Evolutionary conservation across 164 flowering plant species (phyloP), one percentile per base, ranked within the genome.

Genomic region (Buxus sempervirens): DNA sequence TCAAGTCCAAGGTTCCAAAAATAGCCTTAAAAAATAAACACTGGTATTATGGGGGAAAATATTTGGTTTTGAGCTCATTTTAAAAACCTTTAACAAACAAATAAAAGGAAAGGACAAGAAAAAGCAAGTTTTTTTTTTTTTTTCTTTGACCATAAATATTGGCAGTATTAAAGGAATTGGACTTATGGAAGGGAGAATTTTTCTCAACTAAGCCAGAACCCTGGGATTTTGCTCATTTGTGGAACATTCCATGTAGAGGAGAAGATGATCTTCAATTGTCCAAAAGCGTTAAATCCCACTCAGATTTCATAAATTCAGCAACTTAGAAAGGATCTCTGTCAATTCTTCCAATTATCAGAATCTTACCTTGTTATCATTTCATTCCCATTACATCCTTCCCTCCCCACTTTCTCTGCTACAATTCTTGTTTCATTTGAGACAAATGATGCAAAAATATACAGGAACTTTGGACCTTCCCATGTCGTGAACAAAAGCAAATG

Each of bases 281-380:
- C 69, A 64, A 65, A 63, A 76, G 67, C 84, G 80, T 75, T 79
- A 80, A 80, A 72, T 72, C 71, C 73, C 73, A 70, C 77, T 79
- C 72, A 68, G 60, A 62, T 56, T 72, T 73, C 76, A 65, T 73
- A 70, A 73, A 54, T 62, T 68, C 80, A 73, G 65, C 81, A 60
- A 75, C 74, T 72, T 55, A 23, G 38, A 32, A 61, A 48, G 68
- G 59, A 49, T 64, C 65, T 68, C 49, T 53, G 58, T 70, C 58
- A 61, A 26, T 62, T 24, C 66, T 53, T 63, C 63, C 66, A 65
- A 78, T 77, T 45, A 5, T 59, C 74, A 64, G 78, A 74, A 72
- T 15, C 16, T 58, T n/a, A 19, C n/a, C n/a, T 71, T 76, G 42
- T 60, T 66, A 42, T 0, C 25, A n/a, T 49, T 51, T 23, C 38